These are phyloP conservation scores for Yarrowia sp. DNA, from an alignment of 805 yeast species.

Conservation along the genomic window DNA sequence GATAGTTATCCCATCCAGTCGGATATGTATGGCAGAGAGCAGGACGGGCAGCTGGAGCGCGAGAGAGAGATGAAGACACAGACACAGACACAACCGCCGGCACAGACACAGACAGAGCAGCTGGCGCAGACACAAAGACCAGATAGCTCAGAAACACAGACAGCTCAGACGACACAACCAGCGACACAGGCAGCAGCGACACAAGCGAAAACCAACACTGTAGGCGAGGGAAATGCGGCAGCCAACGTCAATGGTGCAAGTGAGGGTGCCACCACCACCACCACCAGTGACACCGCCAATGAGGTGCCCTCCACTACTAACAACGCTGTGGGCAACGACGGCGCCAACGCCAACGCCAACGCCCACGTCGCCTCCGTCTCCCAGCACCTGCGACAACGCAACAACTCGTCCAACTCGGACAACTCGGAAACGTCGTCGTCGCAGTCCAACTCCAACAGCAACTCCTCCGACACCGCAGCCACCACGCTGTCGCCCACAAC, in stretches of 20 bases:
- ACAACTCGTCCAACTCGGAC: constrained; percentile 34
- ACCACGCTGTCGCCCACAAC: constrained; percentile 35
- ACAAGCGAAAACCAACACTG: too few relatives aligned
- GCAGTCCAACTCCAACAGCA: constrained; percentile 33
- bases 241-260: neutral
- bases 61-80: neutral
- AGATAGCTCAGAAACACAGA: too few relatives aligned
- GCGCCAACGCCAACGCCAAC: neutral
- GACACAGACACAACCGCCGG: neutral
- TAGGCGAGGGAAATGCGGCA: too few relatives aligned
- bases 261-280: neutral
- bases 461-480: constrained; percentile 37
- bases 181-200: neutral
- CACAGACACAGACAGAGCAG: neutral
- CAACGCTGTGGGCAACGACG: constrained; percentile 1
- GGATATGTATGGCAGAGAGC: neutral
- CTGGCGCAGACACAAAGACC: neutral
- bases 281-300: neutral
- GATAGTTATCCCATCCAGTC: constrained; percentile 12
- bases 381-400: constrained; percentile 29
- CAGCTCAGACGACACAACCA: neutral
- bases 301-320: neutral
- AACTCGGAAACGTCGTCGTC: constrained; percentile 15
- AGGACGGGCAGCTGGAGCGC: too few relatives aligned
- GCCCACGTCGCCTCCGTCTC: constrained; percentile 12